Conservation (phyloP, 2,329 filamentous ascomycete species). For the Cercospora sesami region DNA sequence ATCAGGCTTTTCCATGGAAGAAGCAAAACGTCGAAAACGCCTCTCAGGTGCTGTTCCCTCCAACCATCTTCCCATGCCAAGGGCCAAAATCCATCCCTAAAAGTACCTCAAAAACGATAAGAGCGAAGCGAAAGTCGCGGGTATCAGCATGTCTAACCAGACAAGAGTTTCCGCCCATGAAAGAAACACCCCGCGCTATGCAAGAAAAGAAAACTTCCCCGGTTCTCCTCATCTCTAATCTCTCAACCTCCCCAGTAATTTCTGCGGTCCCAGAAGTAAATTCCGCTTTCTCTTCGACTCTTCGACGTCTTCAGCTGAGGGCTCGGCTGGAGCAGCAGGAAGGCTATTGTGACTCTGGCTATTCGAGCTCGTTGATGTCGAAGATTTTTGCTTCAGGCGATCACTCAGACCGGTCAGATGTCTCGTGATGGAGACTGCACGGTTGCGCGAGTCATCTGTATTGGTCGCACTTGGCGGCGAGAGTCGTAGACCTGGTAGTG, state of each 20-base stretch:
- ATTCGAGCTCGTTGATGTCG: not conserved
- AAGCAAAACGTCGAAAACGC: not conserved
- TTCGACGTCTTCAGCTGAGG: slow-evolving; percentile 32
- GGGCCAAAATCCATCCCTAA: not conserved
- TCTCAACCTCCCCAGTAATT: slow-evolving; percentile 42
- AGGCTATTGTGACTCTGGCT: slow-evolving; percentile 8
- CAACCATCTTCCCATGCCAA: not conserved
- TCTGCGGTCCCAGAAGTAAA: slow-evolving; percentile 46
- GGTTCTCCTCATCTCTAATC: slow-evolving; percentile 26
- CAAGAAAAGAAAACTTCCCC: not conserved
- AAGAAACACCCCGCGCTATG: slow-evolving; percentile 7
- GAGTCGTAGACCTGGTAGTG: slow-evolving; percentile 4
- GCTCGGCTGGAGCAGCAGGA: slow-evolving; percentile 6
- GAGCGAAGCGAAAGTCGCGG: slow-evolving; percentile 7
- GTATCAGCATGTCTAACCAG: slow-evolving; percentile 4
- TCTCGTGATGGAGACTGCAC: slow-evolving; percentile 33
- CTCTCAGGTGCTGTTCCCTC: slow-evolving; percentile 1
- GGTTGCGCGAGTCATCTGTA: slow-evolving; percentile 21
- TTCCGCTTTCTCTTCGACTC: slow-evolving; percentile 44
- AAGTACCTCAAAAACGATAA: not conserved
- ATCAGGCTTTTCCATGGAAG: not conserved
- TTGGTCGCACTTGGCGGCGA: not conserved
- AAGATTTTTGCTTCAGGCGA: slow-evolving; percentile 28
- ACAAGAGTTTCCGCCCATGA: not conserved
- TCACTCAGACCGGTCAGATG: slow-evolving; percentile 38